These are phyloP conservation scores for Aspergillus egyptiacus DNA, from an alignment of 495 filamentous ascomycete species.

Conservation along the genomic window DNA sequence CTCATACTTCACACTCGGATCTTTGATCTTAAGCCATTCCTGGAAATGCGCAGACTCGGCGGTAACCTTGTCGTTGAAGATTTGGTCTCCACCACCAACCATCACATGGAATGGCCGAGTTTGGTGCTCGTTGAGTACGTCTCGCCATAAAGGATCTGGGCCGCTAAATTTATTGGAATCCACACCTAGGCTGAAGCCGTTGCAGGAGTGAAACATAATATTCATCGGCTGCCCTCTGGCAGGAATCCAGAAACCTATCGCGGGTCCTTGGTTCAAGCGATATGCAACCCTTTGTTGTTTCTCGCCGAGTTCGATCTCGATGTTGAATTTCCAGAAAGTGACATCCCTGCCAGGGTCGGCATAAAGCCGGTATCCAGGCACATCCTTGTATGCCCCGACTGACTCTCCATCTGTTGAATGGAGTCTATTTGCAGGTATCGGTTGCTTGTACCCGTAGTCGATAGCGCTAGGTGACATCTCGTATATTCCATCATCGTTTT, in stretches of 20 bases:
- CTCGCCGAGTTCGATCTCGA: constrained; percentile 79
- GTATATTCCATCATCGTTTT: constrained; percentile 78
- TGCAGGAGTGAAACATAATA: constrained; percentile 97
- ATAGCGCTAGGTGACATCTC: constrained; percentile 48
- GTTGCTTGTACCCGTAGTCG: constrained; percentile 35
- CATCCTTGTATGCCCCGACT: constrained; percentile 66
- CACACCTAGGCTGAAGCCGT: constrained; percentile 82
- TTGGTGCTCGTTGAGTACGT: constrained; percentile 90
- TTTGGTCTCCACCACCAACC: constrained; percentile 95
- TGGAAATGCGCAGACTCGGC: constrained; percentile 66
- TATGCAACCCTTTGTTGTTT: constrained; percentile 84
- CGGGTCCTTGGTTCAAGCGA: constrained; percentile 86
- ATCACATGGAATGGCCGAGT: constrained; percentile 94
- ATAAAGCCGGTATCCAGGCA: constrained; percentile 76
- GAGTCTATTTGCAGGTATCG: constrained; percentile 38
- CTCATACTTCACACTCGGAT: constrained; percentile 68
- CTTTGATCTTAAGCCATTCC: constrained; percentile 78
- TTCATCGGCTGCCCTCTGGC: constrained; percentile 85
- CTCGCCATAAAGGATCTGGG: constrained; percentile 93
- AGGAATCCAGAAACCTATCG: constrained; percentile 92
- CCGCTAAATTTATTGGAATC: constrained; percentile 75
- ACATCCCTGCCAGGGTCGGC: constrained; percentile 76
- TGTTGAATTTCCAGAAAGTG: constrained; percentile 94
- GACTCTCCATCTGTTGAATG: constrained; percentile 62
- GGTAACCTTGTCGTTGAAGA: constrained; percentile 86